Conservation (phyloP, 2,329 filamentous ascomycete species). For the Fonsecaea pedrosoi region DNA sequence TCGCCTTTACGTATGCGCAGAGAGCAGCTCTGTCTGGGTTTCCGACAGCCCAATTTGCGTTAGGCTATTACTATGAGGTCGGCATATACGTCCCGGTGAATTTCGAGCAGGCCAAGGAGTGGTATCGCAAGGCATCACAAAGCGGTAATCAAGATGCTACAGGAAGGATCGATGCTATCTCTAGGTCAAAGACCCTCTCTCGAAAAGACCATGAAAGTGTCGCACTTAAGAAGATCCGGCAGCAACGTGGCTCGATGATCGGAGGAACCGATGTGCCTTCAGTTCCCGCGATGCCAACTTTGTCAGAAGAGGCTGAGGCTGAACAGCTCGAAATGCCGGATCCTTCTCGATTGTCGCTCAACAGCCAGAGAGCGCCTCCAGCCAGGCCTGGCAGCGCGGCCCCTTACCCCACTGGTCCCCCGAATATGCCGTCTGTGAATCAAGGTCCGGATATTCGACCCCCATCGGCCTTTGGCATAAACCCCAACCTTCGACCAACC, state of each 20-base stretch:
- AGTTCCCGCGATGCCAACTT: slow-evolving; percentile 53
- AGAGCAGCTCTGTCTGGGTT: slow-evolving; percentile 82
- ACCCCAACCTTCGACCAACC: slow-evolving; percentile 55
- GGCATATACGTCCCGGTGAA: slow-evolving; percentile 89
- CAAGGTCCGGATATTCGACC: slow-evolving; percentile 50
- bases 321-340: slow-evolving; percentile 57
- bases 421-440: slow-evolving; percentile 40
- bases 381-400: slow-evolving; percentile 41
- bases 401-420: slow-evolving; percentile 52
- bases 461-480: slow-evolving; percentile 57
- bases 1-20: slow-evolving; percentile 89
- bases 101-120: slow-evolving; percentile 78
- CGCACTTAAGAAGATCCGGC: slow-evolving; percentile 86
- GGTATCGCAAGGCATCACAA: slow-evolving; percentile 88
- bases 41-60: slow-evolving; percentile 90
- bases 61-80: slow-evolving; percentile 97
- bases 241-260: slow-evolving; percentile 69
- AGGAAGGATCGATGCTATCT: slow-evolving; percentile 81
- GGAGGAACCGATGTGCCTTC: slow-evolving; percentile 24
- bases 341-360: slow-evolving; percentile 51
- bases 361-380: slow-evolving; percentile 42
- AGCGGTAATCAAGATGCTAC: slow-evolving; percentile 91
- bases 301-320: slow-evolving; percentile 42
- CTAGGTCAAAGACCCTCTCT: slow-evolving; percentile 80
- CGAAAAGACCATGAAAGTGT: slow-evolving; percentile 93